A percentile compares a stretch with the other conserved stretches of the same genome.
Conservation (phyloP, 2,329 filamentous ascomycete genomes). For the Paraphoma chrysanthemicola region DNA sequence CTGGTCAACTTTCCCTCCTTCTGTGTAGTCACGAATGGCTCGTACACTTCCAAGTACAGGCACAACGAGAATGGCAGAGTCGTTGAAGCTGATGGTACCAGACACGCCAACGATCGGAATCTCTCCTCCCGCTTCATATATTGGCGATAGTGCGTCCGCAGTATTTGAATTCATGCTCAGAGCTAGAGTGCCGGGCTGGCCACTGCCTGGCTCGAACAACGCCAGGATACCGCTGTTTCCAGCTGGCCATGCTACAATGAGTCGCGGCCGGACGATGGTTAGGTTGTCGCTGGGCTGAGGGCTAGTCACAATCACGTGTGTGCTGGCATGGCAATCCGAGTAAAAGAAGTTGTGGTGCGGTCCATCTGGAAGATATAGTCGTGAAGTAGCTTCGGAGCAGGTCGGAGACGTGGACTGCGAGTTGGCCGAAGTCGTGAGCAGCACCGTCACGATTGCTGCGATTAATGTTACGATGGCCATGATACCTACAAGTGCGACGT, state of each 20-base stretch:
- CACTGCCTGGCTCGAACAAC: slow-evolving; percentile 64
- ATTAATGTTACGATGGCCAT: background rate
- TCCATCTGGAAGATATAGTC: slow-evolving; percentile 59
- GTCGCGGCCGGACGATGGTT: slow-evolving; percentile 62
- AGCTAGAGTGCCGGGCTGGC: slow-evolving; percentile 60
- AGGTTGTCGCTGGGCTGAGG: slow-evolving; percentile 62
- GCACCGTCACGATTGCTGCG: background rate
- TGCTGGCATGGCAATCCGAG: slow-evolving; percentile 66
- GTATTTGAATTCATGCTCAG: slow-evolving; percentile 60
- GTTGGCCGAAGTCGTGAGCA: slow-evolving; percentile 2
- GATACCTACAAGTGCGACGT: background rate
- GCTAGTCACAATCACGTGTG: slow-evolving; percentile 67
- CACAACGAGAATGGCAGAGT: slow-evolving; percentile 62
- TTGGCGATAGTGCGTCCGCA: slow-evolving; percentile 55
- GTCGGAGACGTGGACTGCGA: slow-evolving; percentile 2
- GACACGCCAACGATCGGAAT: slow-evolving; percentile 61
- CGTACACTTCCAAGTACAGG: slow-evolving; percentile 68
- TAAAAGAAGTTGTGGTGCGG: slow-evolving; percentile 72
- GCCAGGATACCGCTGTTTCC: slow-evolving; percentile 68
- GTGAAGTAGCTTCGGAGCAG: slow-evolving; percentile 20
- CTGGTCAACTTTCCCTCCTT: slow-evolving; percentile 62
- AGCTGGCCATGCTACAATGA: slow-evolving; percentile 68
- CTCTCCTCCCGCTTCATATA: slow-evolving; percentile 48
- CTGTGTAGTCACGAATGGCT: slow-evolving; percentile 68
- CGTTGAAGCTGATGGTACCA: slow-evolving; percentile 63